These are phyloP conservation scores for Colletotrichum sp. DNA, from an alignment of 2,329 filamentous ascomycete genomes.

Conservation along the genomic window DNA sequence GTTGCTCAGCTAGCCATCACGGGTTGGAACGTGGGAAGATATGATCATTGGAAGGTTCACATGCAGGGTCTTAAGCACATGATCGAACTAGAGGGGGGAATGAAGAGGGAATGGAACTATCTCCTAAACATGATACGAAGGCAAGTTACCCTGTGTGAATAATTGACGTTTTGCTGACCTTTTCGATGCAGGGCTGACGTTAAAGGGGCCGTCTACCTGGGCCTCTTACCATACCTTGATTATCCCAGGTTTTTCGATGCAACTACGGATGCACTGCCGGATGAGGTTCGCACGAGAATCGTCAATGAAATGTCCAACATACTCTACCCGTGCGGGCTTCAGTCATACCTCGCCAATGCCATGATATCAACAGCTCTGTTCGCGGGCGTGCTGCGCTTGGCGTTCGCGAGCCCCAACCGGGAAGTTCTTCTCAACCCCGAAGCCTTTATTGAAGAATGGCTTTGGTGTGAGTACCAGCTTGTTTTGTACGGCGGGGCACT, in stretches of 20 bases:
- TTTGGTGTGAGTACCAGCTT: slow-evolving; percentile 31
- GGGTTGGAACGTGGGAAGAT: slow-evolving; percentile 25
- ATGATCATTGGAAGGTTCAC: slow-evolving; percentile 42
- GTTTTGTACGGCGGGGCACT: slow-evolving; percentile 30
- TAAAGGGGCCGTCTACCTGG: slow-evolving; percentile 36
- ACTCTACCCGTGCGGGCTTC: slow-evolving; percentile 27
- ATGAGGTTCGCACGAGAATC: slow-evolving; percentile 16
- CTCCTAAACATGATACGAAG: slow-evolving; percentile 31
- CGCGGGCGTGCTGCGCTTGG: slow-evolving; percentile 25
- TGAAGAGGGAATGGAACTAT: slow-evolving; percentile 19
- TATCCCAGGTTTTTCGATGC: slow-evolving; percentile 28
- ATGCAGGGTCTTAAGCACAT: slow-evolving; percentile 38
- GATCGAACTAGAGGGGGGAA: slow-evolving; percentile 32
- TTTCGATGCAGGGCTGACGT: slow-evolving; percentile 35
- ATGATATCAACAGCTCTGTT: slow-evolving; percentile 31
- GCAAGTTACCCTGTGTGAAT: slow-evolving; percentile 22
- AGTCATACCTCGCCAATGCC: slow-evolving; percentile 25
- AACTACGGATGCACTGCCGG: slow-evolving; percentile 27
- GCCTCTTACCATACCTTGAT: slow-evolving; percentile 33
- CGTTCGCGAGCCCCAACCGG: slow-evolving; percentile 12
- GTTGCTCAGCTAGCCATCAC: slow-evolving; percentile 32
- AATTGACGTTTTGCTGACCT: neutral
- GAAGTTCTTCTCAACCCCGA: slow-evolving; percentile 30
- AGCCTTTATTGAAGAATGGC: slow-evolving; percentile 35
- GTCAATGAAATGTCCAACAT: slow-evolving; percentile 21